Evolutionary conservation across 139 green algal species (phyloP).

Genomic region (Micractinium conductrix): DNA sequence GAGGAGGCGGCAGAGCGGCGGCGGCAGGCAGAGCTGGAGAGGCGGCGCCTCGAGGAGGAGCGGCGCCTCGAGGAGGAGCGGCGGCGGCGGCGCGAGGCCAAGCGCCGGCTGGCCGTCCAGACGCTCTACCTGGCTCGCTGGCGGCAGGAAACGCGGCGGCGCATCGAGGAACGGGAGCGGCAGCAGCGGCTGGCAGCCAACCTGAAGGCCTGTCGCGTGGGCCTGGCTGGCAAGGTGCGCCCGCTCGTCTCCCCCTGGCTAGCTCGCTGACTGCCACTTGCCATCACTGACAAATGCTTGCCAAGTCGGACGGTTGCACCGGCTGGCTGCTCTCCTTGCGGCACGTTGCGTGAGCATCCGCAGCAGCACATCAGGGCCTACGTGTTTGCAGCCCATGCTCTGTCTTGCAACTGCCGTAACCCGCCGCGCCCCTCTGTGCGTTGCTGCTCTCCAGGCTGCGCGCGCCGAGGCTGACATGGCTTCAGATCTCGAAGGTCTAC

Average conservation of each 20-base stretch:
- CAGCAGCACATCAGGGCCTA: too few relatives aligned
- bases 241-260: too few relatives aligned
- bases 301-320: too few relatives aligned
- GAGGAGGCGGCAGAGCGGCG: conserved; percentile 2
- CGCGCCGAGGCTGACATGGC: neutral
- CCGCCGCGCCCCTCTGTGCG: too few relatives aligned
- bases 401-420: too few relatives aligned
- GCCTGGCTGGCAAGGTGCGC: neutral
- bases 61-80: conserved; percentile 13
- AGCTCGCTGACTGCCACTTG: too few relatives aligned
- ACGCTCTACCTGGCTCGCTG: conserved; percentile 29
- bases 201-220: conserved; percentile 41
- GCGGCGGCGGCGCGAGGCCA: neutral
- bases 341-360: too few relatives aligned
- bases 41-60: conserved; percentile 13
- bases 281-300: too few relatives aligned
- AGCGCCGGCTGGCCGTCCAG: conserved; percentile 7
- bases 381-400: too few relatives aligned
- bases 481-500: neutral
- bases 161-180: conserved; percentile 15
- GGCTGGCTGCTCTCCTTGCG: too few relatives aligned
- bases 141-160: conserved; percentile 2
- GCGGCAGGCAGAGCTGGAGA: conserved; percentile 1
- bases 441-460: neutral
- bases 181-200: neutral